A percentile compares a stretch with the other conserved stretches of the same genome.
Evolutionary conservation across 306 rosid species (phyloP).

Genomic region (Dryas alaskensis): DNA sequence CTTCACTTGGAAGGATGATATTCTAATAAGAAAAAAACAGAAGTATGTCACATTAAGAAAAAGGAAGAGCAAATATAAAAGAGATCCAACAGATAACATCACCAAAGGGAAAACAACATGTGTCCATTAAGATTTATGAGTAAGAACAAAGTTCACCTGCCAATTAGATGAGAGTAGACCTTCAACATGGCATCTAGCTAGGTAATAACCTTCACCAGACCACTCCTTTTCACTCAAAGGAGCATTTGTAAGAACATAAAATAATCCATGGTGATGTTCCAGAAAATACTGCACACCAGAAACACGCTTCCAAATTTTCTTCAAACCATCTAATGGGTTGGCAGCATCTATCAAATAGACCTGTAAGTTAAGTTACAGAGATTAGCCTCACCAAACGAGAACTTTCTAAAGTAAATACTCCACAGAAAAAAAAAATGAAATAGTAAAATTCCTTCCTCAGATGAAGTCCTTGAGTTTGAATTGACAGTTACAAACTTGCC

Average conservation of each 20-base stretch:
- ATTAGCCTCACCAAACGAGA: conserved; percentile 30
- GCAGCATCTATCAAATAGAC: conserved; percentile 72
- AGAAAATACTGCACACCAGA: conserved; percentile 73
- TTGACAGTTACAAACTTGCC: conserved; percentile 97
- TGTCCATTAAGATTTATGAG: neutral
- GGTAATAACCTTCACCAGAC: conserved; percentile 71
- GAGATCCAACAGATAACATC: conserved; percentile 2
- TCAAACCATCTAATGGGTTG: conserved; percentile 58
- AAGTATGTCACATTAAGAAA: conserved; percentile 26
- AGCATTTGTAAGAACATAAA: conserved; percentile 84
- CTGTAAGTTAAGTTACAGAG: conserved; percentile 48
- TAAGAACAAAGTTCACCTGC: conserved; percentile 51
- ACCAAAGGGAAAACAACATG: neutral
- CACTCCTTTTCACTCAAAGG: conserved; percentile 47
- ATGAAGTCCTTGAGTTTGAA: conserved; percentile 98
- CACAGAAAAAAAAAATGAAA: conserved; percentile 25
- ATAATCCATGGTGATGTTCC: conserved; percentile 82
- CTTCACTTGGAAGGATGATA: conserved; percentile 59
- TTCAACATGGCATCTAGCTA: conserved; percentile 58
- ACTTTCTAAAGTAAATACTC: conserved; percentile 10
- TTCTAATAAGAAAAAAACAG: conserved; percentile 43
- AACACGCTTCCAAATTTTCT: conserved; percentile 61
- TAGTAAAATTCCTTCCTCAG: conserved; percentile 81
- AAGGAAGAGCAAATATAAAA: conserved; percentile 1
- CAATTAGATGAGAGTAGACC: conserved; percentile 56